Evolutionary conservation across 352 stramenopile species (phyloP).

Genomic region (Phytophthora boehmeriae): DNA sequence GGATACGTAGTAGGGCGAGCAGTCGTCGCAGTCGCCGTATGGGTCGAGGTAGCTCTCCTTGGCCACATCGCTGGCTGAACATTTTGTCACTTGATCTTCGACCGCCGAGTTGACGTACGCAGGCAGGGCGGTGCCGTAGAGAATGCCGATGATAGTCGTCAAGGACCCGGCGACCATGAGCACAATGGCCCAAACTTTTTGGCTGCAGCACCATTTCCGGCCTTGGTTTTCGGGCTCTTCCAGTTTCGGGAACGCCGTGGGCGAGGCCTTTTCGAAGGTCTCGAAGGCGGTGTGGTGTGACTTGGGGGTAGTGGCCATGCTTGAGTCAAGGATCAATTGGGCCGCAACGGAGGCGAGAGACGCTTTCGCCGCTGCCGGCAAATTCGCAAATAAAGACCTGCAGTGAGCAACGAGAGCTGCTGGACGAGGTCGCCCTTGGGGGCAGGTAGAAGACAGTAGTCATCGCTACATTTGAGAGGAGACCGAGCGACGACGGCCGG

Average conservation of each 20-base stretch:
- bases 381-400: conserved; percentile 34
- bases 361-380: conserved; percentile 1
- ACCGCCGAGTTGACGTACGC: conserved; percentile 59
- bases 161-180: conserved; percentile 44
- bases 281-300: conserved; percentile 26
- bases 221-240: conserved; percentile 15
- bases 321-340: neutral
- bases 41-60: conserved; percentile 55
- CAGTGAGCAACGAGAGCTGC: conserved; percentile 5
- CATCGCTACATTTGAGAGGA: conserved; percentile 1
- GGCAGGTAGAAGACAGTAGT: conserved; percentile 19
- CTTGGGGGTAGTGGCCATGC: conserved; percentile 32
- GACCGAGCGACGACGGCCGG: conserved; percentile 2
- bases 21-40: conserved; percentile 81
- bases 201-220: conserved; percentile 39
- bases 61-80: conserved; percentile 39
- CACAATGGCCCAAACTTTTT: conserved; percentile 34
- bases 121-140: conserved; percentile 61
- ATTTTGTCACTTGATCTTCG: conserved; percentile 41
- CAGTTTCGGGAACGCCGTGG: conserved; percentile 28
- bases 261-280: conserved; percentile 32
- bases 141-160: conserved; percentile 49
- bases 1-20: conserved; percentile 73
- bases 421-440: conserved; percentile 4
- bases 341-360: neutral